These are phyloP conservation scores for Ascoidea rubescens DNA, from an alignment of 805 yeast species.

Conservation along the genomic window DNA sequence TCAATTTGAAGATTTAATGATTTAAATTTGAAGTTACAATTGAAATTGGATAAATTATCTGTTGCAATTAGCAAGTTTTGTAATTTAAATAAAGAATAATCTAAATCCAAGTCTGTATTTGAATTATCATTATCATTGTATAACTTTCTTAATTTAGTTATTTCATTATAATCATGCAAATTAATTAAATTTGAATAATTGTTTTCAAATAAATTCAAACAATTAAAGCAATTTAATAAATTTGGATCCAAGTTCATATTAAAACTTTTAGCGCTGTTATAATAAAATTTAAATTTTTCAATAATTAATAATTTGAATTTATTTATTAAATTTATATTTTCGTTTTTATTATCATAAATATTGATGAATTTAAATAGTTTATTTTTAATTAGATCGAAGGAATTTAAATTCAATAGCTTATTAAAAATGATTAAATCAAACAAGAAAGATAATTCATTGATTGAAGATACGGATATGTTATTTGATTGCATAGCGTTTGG, in stretches of 20 bases:
- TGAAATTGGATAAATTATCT: conserved; percentile 3
- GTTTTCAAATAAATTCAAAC: neutral
- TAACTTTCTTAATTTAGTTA: no score
- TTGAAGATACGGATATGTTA: neutral
- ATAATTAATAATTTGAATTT: neutral
- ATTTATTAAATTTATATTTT: no score
- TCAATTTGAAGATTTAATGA: neutral
- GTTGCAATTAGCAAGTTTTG: conserved; percentile 8
- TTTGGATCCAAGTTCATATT: neutral
- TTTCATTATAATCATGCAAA: neutral
- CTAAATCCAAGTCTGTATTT: conserved; percentile 3
- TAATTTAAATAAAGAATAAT: conserved; percentile 8
- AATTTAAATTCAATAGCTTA: no score
- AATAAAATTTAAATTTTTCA: no score
- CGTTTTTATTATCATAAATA: neutral
- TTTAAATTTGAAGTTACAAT: conserved; percentile 6
- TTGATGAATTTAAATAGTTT: no score
- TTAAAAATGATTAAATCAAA: no score
- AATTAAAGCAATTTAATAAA: neutral
- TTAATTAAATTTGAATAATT: no score
- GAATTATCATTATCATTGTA: conserved; percentile 2
- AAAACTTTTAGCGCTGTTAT: neutral
- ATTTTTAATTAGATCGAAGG: no score
- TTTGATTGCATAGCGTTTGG: neutral
- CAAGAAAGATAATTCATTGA: neutral